Percentiles rank a stretch among this genome's conserved stretches.
Conservation (phyloP, 148 eudicot species). For the Chenopodium berlandieri region DNA sequence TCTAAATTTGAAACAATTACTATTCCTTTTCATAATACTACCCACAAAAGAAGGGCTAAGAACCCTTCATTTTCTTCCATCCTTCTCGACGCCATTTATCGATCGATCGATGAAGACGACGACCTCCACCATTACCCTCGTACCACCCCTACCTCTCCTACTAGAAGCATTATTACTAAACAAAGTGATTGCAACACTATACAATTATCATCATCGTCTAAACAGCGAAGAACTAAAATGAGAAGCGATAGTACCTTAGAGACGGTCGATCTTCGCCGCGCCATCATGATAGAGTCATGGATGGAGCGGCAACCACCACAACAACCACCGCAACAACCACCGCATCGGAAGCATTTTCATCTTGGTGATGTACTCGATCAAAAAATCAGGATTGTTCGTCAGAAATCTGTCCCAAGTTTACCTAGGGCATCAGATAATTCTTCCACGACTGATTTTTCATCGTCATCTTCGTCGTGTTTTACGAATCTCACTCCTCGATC, state of each 20-base stretch:
- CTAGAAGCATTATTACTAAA: neutral
- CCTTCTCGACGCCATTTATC: slow-evolving; percentile 68
- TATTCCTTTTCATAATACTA: slow-evolving; percentile 7
- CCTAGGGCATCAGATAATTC: slow-evolving; percentile 15
- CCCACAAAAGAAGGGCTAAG: slow-evolving; percentile 30
- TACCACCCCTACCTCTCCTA: slow-evolving; percentile 7
- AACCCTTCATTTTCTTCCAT: slow-evolving; percentile 68
- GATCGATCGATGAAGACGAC: slow-evolving; percentile 47
- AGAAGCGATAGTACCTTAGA: slow-evolving; percentile 31
- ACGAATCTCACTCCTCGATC: slow-evolving; percentile 29
- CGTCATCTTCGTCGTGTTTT: slow-evolving; percentile 2
- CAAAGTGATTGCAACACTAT: neutral
- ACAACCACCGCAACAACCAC: neutral
- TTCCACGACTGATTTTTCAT: neutral
- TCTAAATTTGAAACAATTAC: slow-evolving; percentile 4
- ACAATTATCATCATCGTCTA: too few species aligned
- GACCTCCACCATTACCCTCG: neutral
- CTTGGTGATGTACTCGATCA: neutral
- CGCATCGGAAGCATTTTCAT: neutral
- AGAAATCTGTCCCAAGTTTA: slow-evolving; percentile 22
- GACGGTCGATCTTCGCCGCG: slow-evolving; percentile 49
- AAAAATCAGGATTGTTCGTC: slow-evolving; percentile 22
- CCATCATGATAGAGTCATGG: slow-evolving; percentile 69
- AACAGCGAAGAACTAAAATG: slow-evolving; percentile 22
- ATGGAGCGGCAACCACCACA: slow-evolving; percentile 32